These are phyloP conservation scores for Tricholoma flavovirens DNA, from an alignment of 768 basidiomycete genomes.

Conservation along the genomic window DNA sequence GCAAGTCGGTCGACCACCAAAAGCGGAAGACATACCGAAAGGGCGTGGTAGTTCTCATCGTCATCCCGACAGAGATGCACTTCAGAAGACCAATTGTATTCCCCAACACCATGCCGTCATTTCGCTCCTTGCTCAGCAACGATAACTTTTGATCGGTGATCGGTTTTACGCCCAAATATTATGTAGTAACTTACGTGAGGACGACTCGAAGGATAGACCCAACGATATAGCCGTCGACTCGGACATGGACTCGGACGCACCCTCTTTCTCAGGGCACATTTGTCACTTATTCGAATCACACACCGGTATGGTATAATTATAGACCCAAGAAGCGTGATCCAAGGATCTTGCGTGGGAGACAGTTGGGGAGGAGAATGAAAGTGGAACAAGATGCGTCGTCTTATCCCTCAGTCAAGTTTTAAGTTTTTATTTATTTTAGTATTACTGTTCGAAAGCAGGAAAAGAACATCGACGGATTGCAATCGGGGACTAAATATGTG, in stretches of 20 bases:
- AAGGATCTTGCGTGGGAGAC: conserved; percentile 39
- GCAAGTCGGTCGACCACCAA: no score
- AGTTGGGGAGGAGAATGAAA: conserved; percentile 17
- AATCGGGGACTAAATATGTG: no score
- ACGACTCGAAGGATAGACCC: conserved; percentile 20
- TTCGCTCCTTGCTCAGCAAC: no score
- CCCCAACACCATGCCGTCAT: conserved; percentile 72
- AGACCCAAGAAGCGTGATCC: conserved; percentile 58
- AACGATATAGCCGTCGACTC: conserved; percentile 47
- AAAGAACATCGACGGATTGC: neutral
- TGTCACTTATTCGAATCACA: conserved; percentile 60
- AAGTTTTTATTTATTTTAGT: no score
- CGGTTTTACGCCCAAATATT: conserved; percentile 48
- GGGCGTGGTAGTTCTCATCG: conserved; percentile 50
- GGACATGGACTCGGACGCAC: no score
- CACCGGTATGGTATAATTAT: conserved; percentile 76
- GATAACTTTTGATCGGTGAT: conserved; percentile 62
- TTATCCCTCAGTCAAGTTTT: no score
- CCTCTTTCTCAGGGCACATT: conserved; percentile 57
- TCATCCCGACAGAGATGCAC: conserved; percentile 62
- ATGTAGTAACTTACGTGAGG: conserved; percentile 22
- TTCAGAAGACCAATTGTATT: conserved; percentile 69
- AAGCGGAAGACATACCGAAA: no score
- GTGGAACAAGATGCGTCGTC: neutral
- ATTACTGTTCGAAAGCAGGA: neutral